A percentile compares a stretch with the other conserved stretches of the same genome.
These are phyloP conservation scores for Roridomyces roridus DNA, from an alignment of 768 basidiomycete species.

Conservation along the genomic window DNA sequence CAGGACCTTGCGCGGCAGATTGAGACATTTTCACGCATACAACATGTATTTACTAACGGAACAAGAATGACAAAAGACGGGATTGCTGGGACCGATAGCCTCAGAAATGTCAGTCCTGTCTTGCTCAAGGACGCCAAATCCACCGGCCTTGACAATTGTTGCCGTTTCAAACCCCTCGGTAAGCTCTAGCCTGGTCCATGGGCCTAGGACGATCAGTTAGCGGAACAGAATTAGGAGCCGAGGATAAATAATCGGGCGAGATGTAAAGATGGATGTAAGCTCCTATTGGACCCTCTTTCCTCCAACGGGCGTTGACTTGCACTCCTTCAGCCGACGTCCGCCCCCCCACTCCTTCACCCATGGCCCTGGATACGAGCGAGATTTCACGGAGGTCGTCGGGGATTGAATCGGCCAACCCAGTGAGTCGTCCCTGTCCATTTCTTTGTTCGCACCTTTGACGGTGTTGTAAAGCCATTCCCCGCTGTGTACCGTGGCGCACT, in stretches of 20 bases:
- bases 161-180: no score
- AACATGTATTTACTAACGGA: constrained; percentile 9
- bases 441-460: neutral
- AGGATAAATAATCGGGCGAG: no score
- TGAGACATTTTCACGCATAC: constrained; percentile 6
- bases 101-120: no score
- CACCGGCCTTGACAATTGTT: no score
- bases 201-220: no score
- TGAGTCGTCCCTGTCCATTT: no score
- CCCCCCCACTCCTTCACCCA: neutral
- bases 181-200: no score
- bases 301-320: no score
- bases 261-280: no score
- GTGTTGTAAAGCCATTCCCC: constrained; percentile 1
- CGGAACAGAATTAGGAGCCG: no score
- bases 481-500: constrained; percentile 14
- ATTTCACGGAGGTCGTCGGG: constrained; percentile 3
- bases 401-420: constrained; percentile 7
- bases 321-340: neutral
- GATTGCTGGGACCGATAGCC: constrained; percentile 15
- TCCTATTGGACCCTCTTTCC: no score
- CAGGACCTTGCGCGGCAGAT: neutral
- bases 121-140: no score
- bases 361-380: constrained; percentile 3
- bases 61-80: constrained; percentile 7